Base-by-base conservation (phyloP, 1,284 basidiomycete species). In the Wolfiporia cocos region DNA sequence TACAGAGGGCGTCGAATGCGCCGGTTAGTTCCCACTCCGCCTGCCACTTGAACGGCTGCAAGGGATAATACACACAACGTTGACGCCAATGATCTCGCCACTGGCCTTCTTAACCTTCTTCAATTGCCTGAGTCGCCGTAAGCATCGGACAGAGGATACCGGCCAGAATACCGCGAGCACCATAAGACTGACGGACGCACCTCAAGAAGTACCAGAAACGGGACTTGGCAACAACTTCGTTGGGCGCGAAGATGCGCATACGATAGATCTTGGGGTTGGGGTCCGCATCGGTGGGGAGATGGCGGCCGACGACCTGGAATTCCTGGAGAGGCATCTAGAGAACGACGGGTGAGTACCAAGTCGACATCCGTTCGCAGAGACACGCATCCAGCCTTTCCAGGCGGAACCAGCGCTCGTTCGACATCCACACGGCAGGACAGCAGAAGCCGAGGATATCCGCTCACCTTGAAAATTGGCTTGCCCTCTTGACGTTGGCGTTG, bases 41-140 rank as follows among this genome's bases (percentile, higher is more conserved):
- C 76, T 86, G 83, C 83, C 82, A 80, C 72, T 86, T 86, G 84
- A 77, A 69, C 73, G 82, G 81, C 81, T 85, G 80, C 82, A 81
- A 79, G 78, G 81, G 74, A 71, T 56, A 56, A 71, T 57, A 90
- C 92, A 72, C 66, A 97, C 93, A 70, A 90, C 78, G 73, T 97
- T 95, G 74, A 99, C 84, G 66, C 91, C 92, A 67, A 99, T 93
- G 67, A 99, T 93, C 78, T 99, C 95, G 66, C 95, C 96, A 67
- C 81, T 92, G 69, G 94, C 93, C 75, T 96, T 97, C 82, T 99
- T 99, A 74, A 95, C 94, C 80, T 99, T 99, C 72, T 97, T 92
- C 60, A 96, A 69, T 71, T 95, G 88, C 66, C 95, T 92, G 49
- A 2, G 6, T 23, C 2, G 2, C 10, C 4, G 29, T 58, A 34